Evolutionary conservation across 192 early-diverging fungal species (phyloP).

Genomic region (Tieghemiomyces parasiticus): DNA sequence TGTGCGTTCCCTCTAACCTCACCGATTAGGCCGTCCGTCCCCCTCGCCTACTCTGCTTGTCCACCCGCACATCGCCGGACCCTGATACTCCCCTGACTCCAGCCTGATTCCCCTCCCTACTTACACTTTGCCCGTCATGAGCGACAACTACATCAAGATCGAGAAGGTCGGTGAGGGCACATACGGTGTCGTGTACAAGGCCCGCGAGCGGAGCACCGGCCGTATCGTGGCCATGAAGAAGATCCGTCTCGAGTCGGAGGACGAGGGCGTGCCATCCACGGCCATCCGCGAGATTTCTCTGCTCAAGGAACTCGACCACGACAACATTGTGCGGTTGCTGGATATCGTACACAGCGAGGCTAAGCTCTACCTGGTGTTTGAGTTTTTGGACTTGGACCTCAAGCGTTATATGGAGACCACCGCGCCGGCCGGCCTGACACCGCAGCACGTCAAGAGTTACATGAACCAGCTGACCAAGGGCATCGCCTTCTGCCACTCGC

Average conservation of each 20-base stretch:
- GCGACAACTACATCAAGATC: conserved; percentile 56
- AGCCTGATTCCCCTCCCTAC: no score
- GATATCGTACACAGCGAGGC: conserved; percentile 80
- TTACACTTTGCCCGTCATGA: no score
- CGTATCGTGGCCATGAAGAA: conserved; percentile 60
- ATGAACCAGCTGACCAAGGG: conserved; percentile 80
- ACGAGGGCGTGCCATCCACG: conserved; percentile 67
- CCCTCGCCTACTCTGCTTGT: no score
- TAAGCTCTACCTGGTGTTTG: conserved; percentile 90
- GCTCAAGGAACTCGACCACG: conserved; percentile 72
- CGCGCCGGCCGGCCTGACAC: conserved; percentile 26
- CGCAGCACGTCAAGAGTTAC: conserved; percentile 73
- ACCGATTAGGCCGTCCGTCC: no score
- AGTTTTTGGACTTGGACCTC: conserved; percentile 84
- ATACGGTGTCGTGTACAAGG: conserved; percentile 72
- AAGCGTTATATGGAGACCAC: conserved; percentile 72
- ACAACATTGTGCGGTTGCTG: conserved; percentile 71
- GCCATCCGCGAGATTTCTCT: conserved; percentile 78
- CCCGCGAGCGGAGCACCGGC: conserved; percentile 33
- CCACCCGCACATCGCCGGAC: no score
- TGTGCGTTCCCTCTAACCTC: no score
- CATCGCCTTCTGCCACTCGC: conserved; percentile 77
- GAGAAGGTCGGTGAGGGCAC: conserved; percentile 76
- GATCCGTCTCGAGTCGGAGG: conserved; percentile 47
- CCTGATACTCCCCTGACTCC: no score